A percentile compares a stretch with the other conserved stretches of the same genome.
Conservation (phyloP, 2,329 filamentous ascomycete genomes). For the Lecanicillium sp. region DNA sequence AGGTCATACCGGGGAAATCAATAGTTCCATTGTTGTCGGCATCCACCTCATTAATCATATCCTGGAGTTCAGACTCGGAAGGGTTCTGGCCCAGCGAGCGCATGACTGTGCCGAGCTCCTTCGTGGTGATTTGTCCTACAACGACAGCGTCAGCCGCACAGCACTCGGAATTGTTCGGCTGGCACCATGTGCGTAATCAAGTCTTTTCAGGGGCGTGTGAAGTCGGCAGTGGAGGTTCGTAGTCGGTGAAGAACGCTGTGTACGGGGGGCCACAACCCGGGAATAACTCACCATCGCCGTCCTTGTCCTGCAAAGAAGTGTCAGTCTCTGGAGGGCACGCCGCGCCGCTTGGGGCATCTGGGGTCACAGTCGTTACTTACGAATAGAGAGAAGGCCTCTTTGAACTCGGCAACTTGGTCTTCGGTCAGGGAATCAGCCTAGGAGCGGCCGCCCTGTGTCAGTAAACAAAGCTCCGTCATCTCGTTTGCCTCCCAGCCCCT, state of each 20-base stretch:
- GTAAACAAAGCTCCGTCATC: constrained; percentile 8
- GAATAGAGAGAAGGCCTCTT: constrained; percentile 99
- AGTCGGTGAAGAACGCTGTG: too few species aligned
- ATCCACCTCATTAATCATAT: constrained; percentile 93
- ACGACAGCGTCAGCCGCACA: constrained; percentile 3
- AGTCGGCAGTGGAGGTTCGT: too few species aligned
- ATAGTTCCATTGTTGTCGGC: constrained; percentile 91
- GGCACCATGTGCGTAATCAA: too few species aligned
- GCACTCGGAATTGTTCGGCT: too few species aligned
- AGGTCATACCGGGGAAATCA: constrained; percentile 70
- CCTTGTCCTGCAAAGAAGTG: constrained; percentile 60
- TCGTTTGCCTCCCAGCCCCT: constrained; percentile 17
- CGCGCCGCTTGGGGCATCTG: constrained; percentile 2
- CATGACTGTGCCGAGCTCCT: constrained; percentile 87
- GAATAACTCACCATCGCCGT: constrained; percentile 77
- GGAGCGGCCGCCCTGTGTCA: constrained; percentile 13
- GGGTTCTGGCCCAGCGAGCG: constrained; percentile 84
- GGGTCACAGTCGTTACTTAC: constrained; percentile 52
- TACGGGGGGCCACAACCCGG: background rate
- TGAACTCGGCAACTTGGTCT: constrained; percentile 99
- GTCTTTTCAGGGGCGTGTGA: too few species aligned
- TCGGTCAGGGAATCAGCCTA: constrained; percentile 98
- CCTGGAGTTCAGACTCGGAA: constrained; percentile 81
- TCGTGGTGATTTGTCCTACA: constrained; percentile 85
- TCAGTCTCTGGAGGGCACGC: constrained; percentile 16